phyloP scores from a whole-genome alignment of 2,329 filamentous ascomycete genomes.

The Colletotrichum falcatum region DNA sequence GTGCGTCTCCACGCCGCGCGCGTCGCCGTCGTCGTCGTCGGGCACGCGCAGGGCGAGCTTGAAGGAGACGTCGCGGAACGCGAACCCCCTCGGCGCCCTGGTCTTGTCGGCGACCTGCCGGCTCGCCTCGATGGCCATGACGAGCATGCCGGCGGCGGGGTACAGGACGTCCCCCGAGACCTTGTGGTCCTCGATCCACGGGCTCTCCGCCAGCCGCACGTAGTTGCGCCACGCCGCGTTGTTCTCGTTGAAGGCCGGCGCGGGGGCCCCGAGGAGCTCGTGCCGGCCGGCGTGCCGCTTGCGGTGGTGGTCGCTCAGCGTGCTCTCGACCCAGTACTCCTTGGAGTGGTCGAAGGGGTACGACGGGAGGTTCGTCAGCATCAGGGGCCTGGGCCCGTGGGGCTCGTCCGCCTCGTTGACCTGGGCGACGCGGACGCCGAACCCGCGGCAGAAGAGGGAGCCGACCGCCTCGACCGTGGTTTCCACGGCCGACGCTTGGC shows the following conservation, averaged over 20 bases:
- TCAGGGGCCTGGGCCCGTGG: conserved; percentile 26
- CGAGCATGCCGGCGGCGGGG: conserved; percentile 51
- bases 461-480: conserved; percentile 20
- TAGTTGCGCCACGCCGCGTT: conserved; percentile 39
- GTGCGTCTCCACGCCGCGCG: conserved; percentile 40
- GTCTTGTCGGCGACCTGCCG: conserved; percentile 33
- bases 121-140: conserved; percentile 46
- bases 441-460: conserved; percentile 31
- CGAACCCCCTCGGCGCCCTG: conserved; percentile 28
- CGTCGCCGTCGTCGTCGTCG: conserved; percentile 33
- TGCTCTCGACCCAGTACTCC: conserved; percentile 44
- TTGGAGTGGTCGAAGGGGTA: conserved; percentile 45
- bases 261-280: conserved; percentile 40
- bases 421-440: conserved; percentile 19
- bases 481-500: conserved; percentile 19
- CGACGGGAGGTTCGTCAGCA: conserved; percentile 41
- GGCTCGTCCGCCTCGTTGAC: conserved; percentile 39
- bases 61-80: conserved; percentile 44
- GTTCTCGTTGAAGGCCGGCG: conserved; percentile 34
- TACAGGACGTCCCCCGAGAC: conserved; percentile 58
- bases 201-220: conserved; percentile 49
- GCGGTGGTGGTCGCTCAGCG: conserved; percentile 30
- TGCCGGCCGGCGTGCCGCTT: conserved; percentile 22
- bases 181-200: conserved; percentile 62
- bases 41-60: conserved; percentile 42